Evolutionary conservation across 805 yeast species (phyloP).

Genomic region (Teunomyces lycoperdinae): DNA sequence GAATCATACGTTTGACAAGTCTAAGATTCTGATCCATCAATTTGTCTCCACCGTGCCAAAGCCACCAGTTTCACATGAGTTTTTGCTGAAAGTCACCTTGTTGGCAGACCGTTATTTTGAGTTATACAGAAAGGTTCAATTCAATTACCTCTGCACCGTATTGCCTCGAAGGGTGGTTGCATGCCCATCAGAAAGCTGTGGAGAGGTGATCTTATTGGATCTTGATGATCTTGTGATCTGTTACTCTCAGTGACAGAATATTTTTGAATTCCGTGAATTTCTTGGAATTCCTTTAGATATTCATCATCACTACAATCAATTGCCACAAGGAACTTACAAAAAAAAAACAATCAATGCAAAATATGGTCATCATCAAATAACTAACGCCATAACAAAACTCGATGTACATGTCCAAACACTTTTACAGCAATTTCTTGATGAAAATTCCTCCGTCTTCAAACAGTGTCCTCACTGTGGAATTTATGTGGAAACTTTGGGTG

Average conservation of each 20-base stretch:
- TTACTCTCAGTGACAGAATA: not conserved
- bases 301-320: not conserved
- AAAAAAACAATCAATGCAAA: not conserved
- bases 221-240: not conserved
- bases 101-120: not conserved
- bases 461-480: not conserved
- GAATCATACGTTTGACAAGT: too few species aligned
- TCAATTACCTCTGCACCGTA: not conserved
- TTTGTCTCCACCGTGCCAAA: not conserved
- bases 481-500: not conserved
- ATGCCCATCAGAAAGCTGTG: not conserved
- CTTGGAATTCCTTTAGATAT: not conserved
- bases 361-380: not conserved
- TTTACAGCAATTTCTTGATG: not conserved
- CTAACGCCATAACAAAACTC: not conserved
- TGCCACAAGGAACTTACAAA: not conserved
- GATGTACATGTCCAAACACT: not conserved
- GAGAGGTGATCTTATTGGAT: not conserved
- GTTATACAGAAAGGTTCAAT: not conserved
- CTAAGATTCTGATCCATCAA: not conserved
- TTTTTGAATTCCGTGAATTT: not conserved
- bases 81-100: not conserved
- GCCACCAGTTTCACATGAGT: not conserved
- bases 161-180: not conserved
- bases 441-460: not conserved